phyloP scores from a whole-genome alignment of 768 basidiomycete species.

The Serendipita vermifera region DNA sequence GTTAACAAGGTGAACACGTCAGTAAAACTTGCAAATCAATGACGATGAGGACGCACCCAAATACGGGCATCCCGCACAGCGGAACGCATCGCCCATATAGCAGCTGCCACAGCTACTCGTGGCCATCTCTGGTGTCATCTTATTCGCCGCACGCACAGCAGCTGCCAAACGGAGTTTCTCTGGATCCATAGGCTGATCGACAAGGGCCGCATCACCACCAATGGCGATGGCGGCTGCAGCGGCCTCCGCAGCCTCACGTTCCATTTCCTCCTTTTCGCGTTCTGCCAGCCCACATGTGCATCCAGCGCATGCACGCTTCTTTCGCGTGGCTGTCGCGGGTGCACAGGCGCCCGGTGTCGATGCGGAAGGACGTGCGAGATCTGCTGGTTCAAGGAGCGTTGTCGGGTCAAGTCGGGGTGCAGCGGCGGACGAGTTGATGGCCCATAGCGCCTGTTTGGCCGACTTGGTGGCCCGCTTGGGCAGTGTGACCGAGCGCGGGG shows the following conservation, averaged over 20 bases:
- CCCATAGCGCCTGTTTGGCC: constrained; percentile 30
- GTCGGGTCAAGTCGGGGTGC: constrained; percentile 28
- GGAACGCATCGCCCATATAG: constrained; percentile 94
- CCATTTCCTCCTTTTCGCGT: constrained; percentile 71
- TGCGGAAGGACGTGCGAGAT: constrained; percentile 29
- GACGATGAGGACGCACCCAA: constrained; percentile 51
- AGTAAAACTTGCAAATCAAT: constrained; percentile 10
- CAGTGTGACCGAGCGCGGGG: constrained; percentile 18
- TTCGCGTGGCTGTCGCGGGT: constrained; percentile 35
- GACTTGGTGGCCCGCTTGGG: constrained; percentile 22
- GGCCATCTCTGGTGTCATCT: constrained; percentile 32
- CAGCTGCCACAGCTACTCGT: constrained; percentile 97
- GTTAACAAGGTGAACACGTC: constrained; percentile 14
- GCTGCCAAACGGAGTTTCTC: constrained; percentile 38
- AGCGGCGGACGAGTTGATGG: constrained; percentile 24
- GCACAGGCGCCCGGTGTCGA: constrained; percentile 24
- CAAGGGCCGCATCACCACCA: constrained; percentile 36
- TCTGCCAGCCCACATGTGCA: constrained; percentile 96
- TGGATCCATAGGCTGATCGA: constrained; percentile 34
- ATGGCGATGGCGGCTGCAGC: constrained; percentile 54
- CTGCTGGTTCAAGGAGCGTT: constrained; percentile 28
- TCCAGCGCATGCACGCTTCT: constrained; percentile 89
- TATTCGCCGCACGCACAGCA: constrained; percentile 60
- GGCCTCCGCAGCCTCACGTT: constrained; percentile 51
- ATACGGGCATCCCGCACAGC: constrained; percentile 93